Base-by-base conservation (phyloP, 2,329 filamentous ascomycete genomes). In the Claviceps sp. region DNA sequence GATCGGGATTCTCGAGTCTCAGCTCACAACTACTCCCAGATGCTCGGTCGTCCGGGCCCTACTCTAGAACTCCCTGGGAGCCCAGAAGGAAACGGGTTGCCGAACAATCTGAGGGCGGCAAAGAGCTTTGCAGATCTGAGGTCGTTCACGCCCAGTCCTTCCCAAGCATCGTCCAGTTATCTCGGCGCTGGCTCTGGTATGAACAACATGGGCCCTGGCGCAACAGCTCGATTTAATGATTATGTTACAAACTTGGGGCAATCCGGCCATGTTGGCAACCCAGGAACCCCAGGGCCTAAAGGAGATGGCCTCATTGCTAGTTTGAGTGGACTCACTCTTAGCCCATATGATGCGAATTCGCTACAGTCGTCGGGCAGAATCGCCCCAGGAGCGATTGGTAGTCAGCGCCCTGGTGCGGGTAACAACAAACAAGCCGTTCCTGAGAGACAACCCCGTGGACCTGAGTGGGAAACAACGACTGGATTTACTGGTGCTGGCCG, bases 101-200 rank as follows among this genome's bases (percentile, higher is more conserved):
- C 86, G 47, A 85, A 88, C 64, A 91, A 91, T 62, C 79, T 98
- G 38, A 85, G 93, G 44, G 88, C 88, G 29, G 93, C 91, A 55
- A 97, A 97, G 74, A 97, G 91, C 49, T 96, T 96, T 65, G 93
- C 91, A 38, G 93, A 98, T 64, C 73, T 98, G 56, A 86, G 91
- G 57, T 95, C 90, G 1, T 95, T 94, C 70, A 96, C 90, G 16
- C 91, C 91, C 11, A 97, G 91, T 59, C 91, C 93, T 5, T 91
- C 87, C 3, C 95, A 93, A 13, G 66, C 68, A 0, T 88, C 88
- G 17, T 88, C 88, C 5, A 94, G 88, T 72, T 95, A 94, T 64
- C 67, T 71, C 26, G 68, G 61, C 4, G 63, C 68, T 3, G 61
- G 60, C 11, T 53, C 58, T n/a, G 68, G 67, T 29, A 63, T 88